A percentile compares a stretch with the other conserved stretches of the same genome.
phyloP scores from a whole-genome alignment of 2,329 filamentous ascomycete species.

The Fusarium illudens region DNA sequence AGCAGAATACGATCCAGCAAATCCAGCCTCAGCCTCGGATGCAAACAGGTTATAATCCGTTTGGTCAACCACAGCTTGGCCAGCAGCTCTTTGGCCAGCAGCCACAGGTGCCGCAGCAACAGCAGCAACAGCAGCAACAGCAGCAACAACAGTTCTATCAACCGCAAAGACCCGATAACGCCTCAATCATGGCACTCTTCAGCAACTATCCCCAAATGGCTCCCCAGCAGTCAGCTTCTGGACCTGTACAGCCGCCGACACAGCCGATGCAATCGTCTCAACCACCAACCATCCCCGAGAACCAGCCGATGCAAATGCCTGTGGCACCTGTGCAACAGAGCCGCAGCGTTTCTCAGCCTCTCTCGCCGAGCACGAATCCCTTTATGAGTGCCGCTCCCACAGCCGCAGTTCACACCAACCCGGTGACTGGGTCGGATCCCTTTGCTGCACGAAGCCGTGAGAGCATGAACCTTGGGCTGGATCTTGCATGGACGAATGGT shows the following conservation, averaged over 20 bases:
- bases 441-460: conserved; percentile 67
- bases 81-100: conserved; percentile 38
- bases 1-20: conserved; percentile 34
- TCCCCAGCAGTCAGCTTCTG: conserved; percentile 49
- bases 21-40: conserved; percentile 28
- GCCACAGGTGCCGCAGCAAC: conserved; percentile 39
- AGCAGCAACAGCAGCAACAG: too few relatives aligned
- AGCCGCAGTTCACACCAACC: conserved; percentile 32
- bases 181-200: conserved; percentile 79
- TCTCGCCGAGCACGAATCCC: conserved; percentile 64
- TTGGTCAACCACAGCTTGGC: conserved; percentile 15
- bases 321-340: conserved; percentile 38
- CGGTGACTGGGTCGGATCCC: conserved; percentile 52
- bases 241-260: conserved; percentile 35
- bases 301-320: conserved; percentile 38
- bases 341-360: conserved; percentile 45
- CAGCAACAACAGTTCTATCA: conserved; percentile 51
- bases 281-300: conserved; percentile 43
- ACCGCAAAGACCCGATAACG: conserved; percentile 69
- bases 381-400: conserved; percentile 54
- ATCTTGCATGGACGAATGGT: conserved; percentile 72
- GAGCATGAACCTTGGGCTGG: conserved; percentile 72
- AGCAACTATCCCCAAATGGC: conserved; percentile 66
- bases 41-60: conserved; percentile 24
- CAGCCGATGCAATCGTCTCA: conserved; percentile 33